Evolutionary conservation across 805 yeast genomes (phyloP), one percentile per base, ranked within the genome.

Genomic region (Saturnispora gosingensis): DNA sequence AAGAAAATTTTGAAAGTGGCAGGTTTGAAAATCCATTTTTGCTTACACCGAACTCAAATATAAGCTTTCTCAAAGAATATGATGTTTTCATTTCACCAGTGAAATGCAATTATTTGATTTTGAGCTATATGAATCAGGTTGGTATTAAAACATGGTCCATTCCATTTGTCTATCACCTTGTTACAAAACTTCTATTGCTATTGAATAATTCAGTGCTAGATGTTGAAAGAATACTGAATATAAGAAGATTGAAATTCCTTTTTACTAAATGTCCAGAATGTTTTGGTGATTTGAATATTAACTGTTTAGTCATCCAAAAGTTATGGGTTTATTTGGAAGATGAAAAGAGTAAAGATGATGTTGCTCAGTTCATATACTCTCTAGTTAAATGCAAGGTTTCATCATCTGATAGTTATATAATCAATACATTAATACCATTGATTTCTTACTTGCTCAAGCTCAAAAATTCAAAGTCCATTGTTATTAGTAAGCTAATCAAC

Each of bases 191-290:
- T 2, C 50, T 72, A 2, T 34, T 61, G 2, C 42, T 59, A 3
- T 42, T 74, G 2, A 57, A 61, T 0, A 22, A 52, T 1, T 50
- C 71, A 0, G 24, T 58, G 1, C 54, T 64, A 22, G 28, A 43
- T 22, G 59, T 64, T 3, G 68, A 68, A 16, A 62, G 55, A 43
- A 8, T 58, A 1, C 13, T 61, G 4, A 49, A 54, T 27, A 38
- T 77, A 5, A 63, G 78, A 51, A 67, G 62, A 50, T 48, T 77
- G 20, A 74, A 74, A 52, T 53, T 71, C 2, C 50, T 76, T 5
- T 56, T 71, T 7, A 44, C 65, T 7, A 46, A 69, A 18, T 68
- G 70, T 8, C 53, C 54, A 2, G 38, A 46, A 2, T 51, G 38
- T 0, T 59, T 63, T n/a, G 35, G 32, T 1, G 43, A 57, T 38